phyloP scores from a whole-genome alignment of 2,329 filamentous ascomycete genomes.

The Capronia epimyces region DNA sequence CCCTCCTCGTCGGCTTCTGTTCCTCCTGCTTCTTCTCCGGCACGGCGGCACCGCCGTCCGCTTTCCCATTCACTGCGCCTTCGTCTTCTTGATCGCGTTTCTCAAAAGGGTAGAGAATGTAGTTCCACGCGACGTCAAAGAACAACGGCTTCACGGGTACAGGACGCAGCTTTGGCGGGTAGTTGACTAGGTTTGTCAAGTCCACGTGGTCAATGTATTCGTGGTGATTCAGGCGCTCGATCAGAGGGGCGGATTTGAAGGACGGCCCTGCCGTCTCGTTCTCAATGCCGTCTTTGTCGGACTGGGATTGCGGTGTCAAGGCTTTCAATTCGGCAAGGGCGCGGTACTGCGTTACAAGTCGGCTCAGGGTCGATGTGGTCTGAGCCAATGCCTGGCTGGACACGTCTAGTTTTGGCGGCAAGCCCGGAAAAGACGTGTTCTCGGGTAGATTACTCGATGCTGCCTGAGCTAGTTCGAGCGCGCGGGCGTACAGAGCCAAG shows the following conservation, averaged over 20 bases:
- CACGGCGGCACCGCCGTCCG: slow-evolving; percentile 29
- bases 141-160: slow-evolving; percentile 93
- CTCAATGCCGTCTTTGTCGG: too few species aligned
- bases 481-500: slow-evolving; percentile 75
- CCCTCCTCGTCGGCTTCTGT: slow-evolving; percentile 56
- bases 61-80: slow-evolving; percentile 29
- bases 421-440: slow-evolving; percentile 29
- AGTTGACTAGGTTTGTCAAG: slow-evolving; percentile 74
- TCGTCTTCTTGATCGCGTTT: slow-evolving; percentile 17
- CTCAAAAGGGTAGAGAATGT: slow-evolving; percentile 80
- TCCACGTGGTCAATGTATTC: slow-evolving; percentile 61
- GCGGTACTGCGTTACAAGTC: slow-evolving; percentile 72
- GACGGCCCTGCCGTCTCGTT: too few species aligned
- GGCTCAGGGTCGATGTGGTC: slow-evolving; percentile 59
- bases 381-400: slow-evolving; percentile 52
- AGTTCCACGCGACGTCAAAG: slow-evolving; percentile 95
- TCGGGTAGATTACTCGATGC: slow-evolving; percentile 48
- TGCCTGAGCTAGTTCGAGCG: slow-evolving; percentile 55
- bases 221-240: slow-evolving; percentile 72
- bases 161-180: slow-evolving; percentile 74
- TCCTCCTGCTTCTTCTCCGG: slow-evolving; percentile 31
- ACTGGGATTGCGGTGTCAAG: slow-evolving; percentile 1
- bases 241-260: slow-evolving; percentile 53
- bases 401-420: slow-evolving; percentile 64
- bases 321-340: slow-evolving; percentile 76